phyloP scores from a whole-genome alignment of 805 yeast genomes.

The Zygotorulaspora chibaensis region DNA sequence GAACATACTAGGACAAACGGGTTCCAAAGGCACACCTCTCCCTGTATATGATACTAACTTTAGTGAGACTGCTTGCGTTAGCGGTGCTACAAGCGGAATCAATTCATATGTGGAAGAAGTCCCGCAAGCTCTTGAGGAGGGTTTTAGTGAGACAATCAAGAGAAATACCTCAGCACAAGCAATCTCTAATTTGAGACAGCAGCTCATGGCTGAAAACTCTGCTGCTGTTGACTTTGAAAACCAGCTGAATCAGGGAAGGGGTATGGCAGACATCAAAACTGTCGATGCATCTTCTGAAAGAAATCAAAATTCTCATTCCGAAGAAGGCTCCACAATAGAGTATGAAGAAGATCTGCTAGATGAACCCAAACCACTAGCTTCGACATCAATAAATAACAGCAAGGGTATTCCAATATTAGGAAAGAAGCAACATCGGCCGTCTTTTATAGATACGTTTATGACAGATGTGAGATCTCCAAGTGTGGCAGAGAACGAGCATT shows the following conservation, averaged over 20 bases:
- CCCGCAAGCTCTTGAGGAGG: slow-evolving; percentile 18
- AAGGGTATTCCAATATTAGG: slow-evolving; percentile 23
- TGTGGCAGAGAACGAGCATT: slow-evolving; percentile 11
- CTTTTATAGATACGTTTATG: slow-evolving; percentile 34
- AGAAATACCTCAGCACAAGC: background rate
- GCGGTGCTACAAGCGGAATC: slow-evolving; percentile 24
- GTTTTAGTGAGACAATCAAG: slow-evolving; percentile 8
- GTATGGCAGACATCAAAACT: background rate
- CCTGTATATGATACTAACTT: background rate
- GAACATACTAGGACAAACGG: background rate
- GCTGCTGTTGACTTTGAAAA: background rate
- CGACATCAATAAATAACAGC: slow-evolving; percentile 17
- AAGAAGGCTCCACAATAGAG: slow-evolving; percentile 7
- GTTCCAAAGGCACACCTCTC: background rate
- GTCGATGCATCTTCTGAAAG: background rate
- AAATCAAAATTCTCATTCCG: background rate
- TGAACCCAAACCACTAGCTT: background rate
- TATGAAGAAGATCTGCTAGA: slow-evolving; percentile 3
- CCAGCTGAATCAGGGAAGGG: background rate
- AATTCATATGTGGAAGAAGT: slow-evolving; percentile 28
- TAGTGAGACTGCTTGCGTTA: slow-evolving; percentile 19
- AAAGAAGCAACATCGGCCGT: slow-evolving; percentile 23
- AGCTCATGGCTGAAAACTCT: slow-evolving; percentile 4
- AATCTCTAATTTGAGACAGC: slow-evolving; percentile 11
- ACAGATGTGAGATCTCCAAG: slow-evolving; percentile 24